phyloP scores from a whole-genome alignment of 78 protist species.

The slime mould (Dictyostelium discoideum) region DNA sequence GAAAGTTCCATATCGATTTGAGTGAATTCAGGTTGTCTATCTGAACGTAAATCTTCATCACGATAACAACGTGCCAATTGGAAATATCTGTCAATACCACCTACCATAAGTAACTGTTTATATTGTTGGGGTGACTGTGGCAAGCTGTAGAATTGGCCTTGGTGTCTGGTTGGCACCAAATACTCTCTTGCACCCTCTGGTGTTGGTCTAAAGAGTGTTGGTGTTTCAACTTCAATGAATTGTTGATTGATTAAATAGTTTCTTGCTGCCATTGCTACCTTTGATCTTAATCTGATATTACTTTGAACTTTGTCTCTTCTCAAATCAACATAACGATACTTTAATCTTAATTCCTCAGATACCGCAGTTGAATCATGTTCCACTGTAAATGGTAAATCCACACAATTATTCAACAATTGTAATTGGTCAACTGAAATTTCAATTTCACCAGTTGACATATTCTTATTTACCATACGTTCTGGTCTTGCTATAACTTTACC shows the following conservation, averaged over 20 bases:
- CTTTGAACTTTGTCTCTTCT: conserved; percentile 73
- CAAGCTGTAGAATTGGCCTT: conserved; percentile 84
- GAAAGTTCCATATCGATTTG: conserved; percentile 93
- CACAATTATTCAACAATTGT: conserved; percentile 18
- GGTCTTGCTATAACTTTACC: conserved; percentile 52
- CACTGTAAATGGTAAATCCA: conserved; percentile 56
- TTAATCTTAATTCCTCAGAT: conserved; percentile 81
- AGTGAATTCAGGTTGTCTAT: conserved; percentile 96
- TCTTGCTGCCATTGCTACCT: conserved; percentile 47
- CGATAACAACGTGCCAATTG: conserved; percentile 95
- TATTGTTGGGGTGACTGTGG: conserved; percentile 93
- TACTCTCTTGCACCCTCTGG: conserved; percentile 95
- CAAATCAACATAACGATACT: conserved; percentile 86
- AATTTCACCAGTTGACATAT: conserved; percentile 51
- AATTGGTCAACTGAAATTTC: neutral
- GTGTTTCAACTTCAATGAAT: conserved; percentile 93
- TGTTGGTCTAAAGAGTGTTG: conserved; percentile 89
- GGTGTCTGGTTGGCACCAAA: conserved; percentile 88
- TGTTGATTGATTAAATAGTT: neutral
- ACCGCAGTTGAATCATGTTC: conserved; percentile 29
- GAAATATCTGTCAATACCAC: conserved; percentile 91
- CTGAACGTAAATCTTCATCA: conserved; percentile 91
- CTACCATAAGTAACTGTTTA: conserved; percentile 93
- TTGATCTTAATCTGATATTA: conserved; percentile 77
- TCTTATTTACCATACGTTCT: neutral